Percentiles rank a stretch among this genome's conserved stretches.
Evolutionary conservation across 2,329 filamentous ascomycete species (phyloP).

Genomic region (Alternaria longipes): DNA sequence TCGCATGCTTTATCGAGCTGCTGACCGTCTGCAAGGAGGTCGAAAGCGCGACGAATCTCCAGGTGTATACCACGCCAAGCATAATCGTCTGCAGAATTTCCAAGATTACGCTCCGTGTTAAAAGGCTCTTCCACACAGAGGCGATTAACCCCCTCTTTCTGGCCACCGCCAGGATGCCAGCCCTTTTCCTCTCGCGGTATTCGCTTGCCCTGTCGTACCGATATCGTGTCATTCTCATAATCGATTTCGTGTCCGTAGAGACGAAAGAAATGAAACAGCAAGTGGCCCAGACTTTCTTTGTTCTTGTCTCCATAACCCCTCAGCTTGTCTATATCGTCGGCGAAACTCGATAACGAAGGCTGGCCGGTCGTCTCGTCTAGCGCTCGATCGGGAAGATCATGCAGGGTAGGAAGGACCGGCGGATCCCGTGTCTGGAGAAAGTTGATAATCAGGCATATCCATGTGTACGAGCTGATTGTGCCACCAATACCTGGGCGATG

Average conservation of each 20-base stretch:
- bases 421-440: slow-evolving; percentile 89
- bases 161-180: slow-evolving; percentile 73
- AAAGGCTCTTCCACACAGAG: slow-evolving; percentile 98
- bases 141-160: slow-evolving; percentile 68
- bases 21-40: slow-evolving; percentile 74
- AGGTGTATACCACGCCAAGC: slow-evolving; percentile 91
- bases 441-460: slow-evolving; percentile 98
- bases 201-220: slow-evolving; percentile 81
- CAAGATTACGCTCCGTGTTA: slow-evolving; percentile 86
- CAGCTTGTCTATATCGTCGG: slow-evolving; percentile 82
- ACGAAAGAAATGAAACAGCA: slow-evolving; percentile 96
- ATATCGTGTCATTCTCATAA: slow-evolving; percentile 84
- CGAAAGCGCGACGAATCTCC: slow-evolving; percentile 89
- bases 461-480: slow-evolving; percentile 97
- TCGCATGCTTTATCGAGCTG: slow-evolving; percentile 87
- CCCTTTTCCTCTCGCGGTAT: slow-evolving; percentile 85
- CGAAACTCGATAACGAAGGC: slow-evolving; percentile 73
- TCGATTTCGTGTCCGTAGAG: slow-evolving; percentile 95
- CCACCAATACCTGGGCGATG: slow-evolving; percentile 74
- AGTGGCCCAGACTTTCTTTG: slow-evolving; percentile 79
- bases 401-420: slow-evolving; percentile 84
- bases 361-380: slow-evolving; percentile 70
- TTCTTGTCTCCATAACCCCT: slow-evolving; percentile 79
- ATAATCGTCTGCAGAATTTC: slow-evolving; percentile 95
- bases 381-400: slow-evolving; percentile 74